These are phyloP conservation scores for Tricholoma flavovirens DNA, from an alignment of 768 basidiomycete species.

Conservation along the genomic window DNA sequence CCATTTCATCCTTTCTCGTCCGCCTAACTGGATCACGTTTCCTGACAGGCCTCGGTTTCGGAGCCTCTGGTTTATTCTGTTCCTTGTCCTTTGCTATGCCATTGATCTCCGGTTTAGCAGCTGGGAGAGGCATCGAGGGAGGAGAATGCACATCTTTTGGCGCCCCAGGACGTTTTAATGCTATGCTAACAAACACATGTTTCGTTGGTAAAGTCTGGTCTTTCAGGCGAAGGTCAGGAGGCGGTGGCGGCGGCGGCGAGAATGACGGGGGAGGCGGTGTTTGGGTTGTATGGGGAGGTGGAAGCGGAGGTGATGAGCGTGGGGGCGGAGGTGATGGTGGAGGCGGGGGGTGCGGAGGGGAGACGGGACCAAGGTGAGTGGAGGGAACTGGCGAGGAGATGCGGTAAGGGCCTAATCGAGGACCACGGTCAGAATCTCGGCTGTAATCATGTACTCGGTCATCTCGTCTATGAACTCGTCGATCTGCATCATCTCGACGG, in stretches of 20 bases:
- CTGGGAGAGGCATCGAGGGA: slow-evolving; percentile 24
- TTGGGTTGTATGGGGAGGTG: slow-evolving; percentile 13
- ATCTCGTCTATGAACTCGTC: slow-evolving; percentile 8
- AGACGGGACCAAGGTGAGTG: slow-evolving; percentile 12
- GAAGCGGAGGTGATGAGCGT: slow-evolving; percentile 17
- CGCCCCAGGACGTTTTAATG: slow-evolving; percentile 40
- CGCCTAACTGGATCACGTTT: slow-evolving; percentile 44
- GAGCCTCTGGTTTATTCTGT: slow-evolving; percentile 19
- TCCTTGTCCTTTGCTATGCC: slow-evolving; percentile 10
- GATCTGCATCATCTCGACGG: slow-evolving; percentile 23
- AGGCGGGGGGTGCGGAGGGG: slow-evolving; percentile 13
- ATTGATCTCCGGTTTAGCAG: slow-evolving; percentile 9
- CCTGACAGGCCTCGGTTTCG: slow-evolving; percentile 23
- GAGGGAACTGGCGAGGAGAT: slow-evolving; percentile 13
- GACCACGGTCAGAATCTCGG: slow-evolving; percentile 18
- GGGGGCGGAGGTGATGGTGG: slow-evolving; percentile 15
- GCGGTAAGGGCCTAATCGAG: slow-evolving; percentile 17
- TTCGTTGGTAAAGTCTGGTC: slow-evolving; percentile 19
- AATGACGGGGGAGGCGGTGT: slow-evolving; percentile 14
- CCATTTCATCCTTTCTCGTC: slow-evolving; percentile 57
- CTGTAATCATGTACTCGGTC: slow-evolving; percentile 12
- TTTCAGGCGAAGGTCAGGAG: slow-evolving; percentile 24
- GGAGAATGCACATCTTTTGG: slow-evolving; percentile 45
- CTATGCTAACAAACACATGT: slow-evolving; percentile 38
- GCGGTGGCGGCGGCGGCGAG: slow-evolving; percentile 32